Base-by-base conservation (phyloP, 257 asterid genomes). In the Linaria vulgaris region DNA sequence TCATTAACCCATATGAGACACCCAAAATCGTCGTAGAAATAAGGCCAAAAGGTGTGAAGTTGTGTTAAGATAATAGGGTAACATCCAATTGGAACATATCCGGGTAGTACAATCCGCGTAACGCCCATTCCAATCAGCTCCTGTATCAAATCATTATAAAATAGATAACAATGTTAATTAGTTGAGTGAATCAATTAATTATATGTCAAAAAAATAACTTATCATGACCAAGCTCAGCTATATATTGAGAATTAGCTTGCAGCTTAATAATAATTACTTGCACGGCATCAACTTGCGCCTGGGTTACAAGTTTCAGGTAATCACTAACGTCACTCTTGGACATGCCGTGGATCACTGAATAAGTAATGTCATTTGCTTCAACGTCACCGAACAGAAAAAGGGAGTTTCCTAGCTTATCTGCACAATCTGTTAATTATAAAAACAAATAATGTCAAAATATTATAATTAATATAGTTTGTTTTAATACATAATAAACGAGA, bases 331-430 rank as follows among this genome's bases (percentile, higher is more conserved):
- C 65, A 23, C 38, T 30, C 0, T 6, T n/a, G n/a, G 75, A 58
- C 37, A 31, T 63, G 1, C 70, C 70, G 6, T 47, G 51, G 1
- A 58, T 8, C 10, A 65, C 23, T 6, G 66, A 22, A 38, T 17
- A 17, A 16, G 15, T 5, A 16, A 58, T 27, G 23, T 75, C 76
- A 21, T 75, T 66, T 7, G 73, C 80, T 43, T 71, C 76, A 34
- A 65, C 45, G 25, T 59, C 68, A 1, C 80, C 80, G 38, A 75
- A 30, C 3, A 64, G 34, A 12, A 66, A 11, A 6, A 75, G 57
- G 6, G 76, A 24, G 0, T 51, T 70, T 17, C 9, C 21, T 0
- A 75, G 2, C 47, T 30, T 53, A 9, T 51, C 56, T 1, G 15
- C 25, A 0, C 47, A 17, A 9, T 47, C 59, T 0, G n/a, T n/a